Percentiles rank a stretch among this genome's conserved stretches.
Evolutionary conservation across 345 rosid genomes (phyloP).

Genomic region (Reutealis trisperma): DNA sequence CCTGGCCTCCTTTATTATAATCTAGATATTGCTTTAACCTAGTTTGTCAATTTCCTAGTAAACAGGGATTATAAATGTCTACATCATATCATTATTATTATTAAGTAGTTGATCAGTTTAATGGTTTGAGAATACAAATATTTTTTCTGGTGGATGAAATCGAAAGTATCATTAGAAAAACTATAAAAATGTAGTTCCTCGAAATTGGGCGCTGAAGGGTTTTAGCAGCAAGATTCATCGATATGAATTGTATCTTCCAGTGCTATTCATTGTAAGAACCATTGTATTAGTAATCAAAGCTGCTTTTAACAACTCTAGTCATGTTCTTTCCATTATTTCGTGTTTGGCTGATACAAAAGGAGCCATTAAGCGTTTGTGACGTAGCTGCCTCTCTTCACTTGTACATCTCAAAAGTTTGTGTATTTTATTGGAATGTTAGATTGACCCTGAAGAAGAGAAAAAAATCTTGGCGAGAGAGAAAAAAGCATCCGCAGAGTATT

Average conservation of each 20-base stretch:
- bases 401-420: neutral
- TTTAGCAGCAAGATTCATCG: neutral
- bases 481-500: constrained; percentile 72
- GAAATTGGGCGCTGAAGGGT: neutral
- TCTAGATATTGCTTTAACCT: neutral
- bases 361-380: neutral
- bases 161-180: neutral
- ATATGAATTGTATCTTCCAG: neutral
- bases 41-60: neutral
- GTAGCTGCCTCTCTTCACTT: neutral
- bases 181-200: neutral
- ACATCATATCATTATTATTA: neutral
- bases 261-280: neutral
- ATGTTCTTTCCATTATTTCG: neutral
- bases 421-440: constrained; percentile 40
- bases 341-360: neutral
- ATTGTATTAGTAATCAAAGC: neutral
- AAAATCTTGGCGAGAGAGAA: constrained; percentile 74
- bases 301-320: neutral
- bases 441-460: constrained; percentile 91
- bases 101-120: neutral
- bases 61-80: neutral
- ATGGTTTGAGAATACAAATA: neutral
- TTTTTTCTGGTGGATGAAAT: neutral
- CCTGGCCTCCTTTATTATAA: constrained; percentile 4